Evolutionary conservation across 1,284 basidiomycete species (phyloP), one percentile per base, ranked within the genome.

Genomic region (Sparassis latifolia): DNA sequence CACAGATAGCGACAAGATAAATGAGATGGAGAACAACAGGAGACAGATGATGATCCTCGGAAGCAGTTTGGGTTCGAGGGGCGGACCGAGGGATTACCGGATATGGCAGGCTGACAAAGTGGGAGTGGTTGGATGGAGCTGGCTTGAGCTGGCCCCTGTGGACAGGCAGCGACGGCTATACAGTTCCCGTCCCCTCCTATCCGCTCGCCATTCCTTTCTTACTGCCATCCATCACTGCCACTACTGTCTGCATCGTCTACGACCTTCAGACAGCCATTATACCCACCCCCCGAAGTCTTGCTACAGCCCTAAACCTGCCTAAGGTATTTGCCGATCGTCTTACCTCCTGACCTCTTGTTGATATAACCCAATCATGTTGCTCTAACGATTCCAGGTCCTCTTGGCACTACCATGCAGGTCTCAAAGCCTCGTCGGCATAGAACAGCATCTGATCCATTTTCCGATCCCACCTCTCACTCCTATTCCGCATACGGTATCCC

Each of bases 361-460:
- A 20, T 20, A 20, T 20, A 20, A 20, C 20, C 20, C 20, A 20
- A 20, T 20, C 20, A 20, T 20, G 20, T 20, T 20, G 20, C 20
- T 20, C 20, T 20, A 20, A 20, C 20, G 20, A 20, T 20, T 20
- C 35, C 35, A 37, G 12, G 35, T 37, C 35, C 7, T 37, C 35
- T 12, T 37, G 35, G 6, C 12, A 58, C 49, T 6, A 28, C 20
- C 55, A 64, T 64, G 62, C 67, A 67, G 52, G 45, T 66, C 49
- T 54, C 61, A 54, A 67, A 67, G 35, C 63, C 65, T 54, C 69
- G 66, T 42, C 73, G 77, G 50, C 69, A 72, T 56, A 72, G 78
- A 63, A 75, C 78, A 40, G 63, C 77, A 49, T 77, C 78, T 49
- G 78, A 85, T 67, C 83, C 84, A 45, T 85, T 85, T 67, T 69